Conservation (phyloP, 1,139 yeast species). For the Debaryomycetaceae sp. region DNA sequence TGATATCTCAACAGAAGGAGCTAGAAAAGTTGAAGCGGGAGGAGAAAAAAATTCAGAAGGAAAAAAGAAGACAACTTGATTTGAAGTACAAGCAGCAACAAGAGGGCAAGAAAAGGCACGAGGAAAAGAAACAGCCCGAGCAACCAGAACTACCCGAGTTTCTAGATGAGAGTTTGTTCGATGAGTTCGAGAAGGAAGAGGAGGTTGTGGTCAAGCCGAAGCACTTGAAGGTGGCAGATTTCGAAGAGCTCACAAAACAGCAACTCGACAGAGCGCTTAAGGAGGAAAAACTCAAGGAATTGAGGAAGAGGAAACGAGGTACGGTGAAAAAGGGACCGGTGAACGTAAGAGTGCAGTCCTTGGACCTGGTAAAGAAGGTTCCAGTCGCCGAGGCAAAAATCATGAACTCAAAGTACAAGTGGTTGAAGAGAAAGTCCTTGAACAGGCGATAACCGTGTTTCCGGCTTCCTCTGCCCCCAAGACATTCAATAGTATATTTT, state of each 20-base stretch:
- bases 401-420: slow-evolving; percentile 46
- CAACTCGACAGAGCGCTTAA: slow-evolving; percentile 21
- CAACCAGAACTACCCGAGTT: slow-evolving; percentile 43
- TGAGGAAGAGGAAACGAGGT: slow-evolving; percentile 35
- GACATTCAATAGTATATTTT: not conserved
- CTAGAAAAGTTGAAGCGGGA: slow-evolving; percentile 29
- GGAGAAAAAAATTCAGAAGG: slow-evolving; percentile 36
- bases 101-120: slow-evolving; percentile 30
- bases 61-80: slow-evolving; percentile 50
- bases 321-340: slow-evolving; percentile 55
- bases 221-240: slow-evolving; percentile 39
- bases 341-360: slow-evolving; percentile 42
- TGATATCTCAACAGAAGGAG: slow-evolving; percentile 34
- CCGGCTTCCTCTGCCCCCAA: not conserved
- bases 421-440: slow-evolving; percentile 59
- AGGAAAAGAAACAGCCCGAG: slow-evolving; percentile 18
- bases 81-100: slow-evolving; percentile 48
- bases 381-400: slow-evolving; percentile 46
- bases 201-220: slow-evolving; percentile 17
- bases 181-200: slow-evolving; percentile 19
- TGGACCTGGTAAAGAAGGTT: slow-evolving; percentile 21
- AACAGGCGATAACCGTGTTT: slow-evolving; percentile 24
- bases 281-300: slow-evolving; percentile 39
- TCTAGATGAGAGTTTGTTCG: slow-evolving; percentile 48
- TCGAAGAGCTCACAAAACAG: slow-evolving; percentile 27